Conservation (phyloP, 148 eudicot genomes). For the Rhododendron ferrugineum region DNA sequence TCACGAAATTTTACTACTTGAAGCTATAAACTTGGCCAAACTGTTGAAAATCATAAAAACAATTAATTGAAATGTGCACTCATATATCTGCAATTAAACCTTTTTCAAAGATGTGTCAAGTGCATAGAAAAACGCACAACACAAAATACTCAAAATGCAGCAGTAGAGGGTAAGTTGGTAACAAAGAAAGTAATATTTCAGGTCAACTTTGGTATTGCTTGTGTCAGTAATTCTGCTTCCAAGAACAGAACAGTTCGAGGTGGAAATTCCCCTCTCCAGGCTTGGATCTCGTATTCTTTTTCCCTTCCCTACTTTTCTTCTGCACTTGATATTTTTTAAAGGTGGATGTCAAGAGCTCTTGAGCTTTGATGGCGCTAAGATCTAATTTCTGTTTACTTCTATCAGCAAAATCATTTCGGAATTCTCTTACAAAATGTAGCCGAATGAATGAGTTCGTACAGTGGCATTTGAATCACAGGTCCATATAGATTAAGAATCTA, state of each 20-base stretch:
- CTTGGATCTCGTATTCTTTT: not conserved
- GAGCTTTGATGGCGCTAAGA: not conserved
- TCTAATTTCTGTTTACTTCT: not conserved
- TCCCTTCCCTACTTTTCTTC: not conserved
- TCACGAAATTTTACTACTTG: not conserved
- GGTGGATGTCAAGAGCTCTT: not conserved
- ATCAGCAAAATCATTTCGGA: not conserved
- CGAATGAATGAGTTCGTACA: not conserved
- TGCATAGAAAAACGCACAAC: not conserved
- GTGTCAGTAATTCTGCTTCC: not conserved
- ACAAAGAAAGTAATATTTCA: not conserved
- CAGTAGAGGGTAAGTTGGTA: not conserved
- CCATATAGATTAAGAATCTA: too few species aligned
- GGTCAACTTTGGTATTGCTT: constrained; percentile 2
- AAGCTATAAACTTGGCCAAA: not conserved
- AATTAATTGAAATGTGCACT: not conserved
- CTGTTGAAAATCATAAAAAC: not conserved
- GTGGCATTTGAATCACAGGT: not conserved
- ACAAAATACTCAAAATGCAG: not conserved
- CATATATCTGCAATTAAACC: not conserved
- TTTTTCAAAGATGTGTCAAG: not conserved
- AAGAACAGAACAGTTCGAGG: not conserved
- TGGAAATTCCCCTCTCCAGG: not conserved
- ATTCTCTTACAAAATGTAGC: not conserved
- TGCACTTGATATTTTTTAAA: not conserved